phyloP scores from a whole-genome alignment of 2,329 filamentous ascomycete species.

The Colletotrichum camelliae region DNA sequence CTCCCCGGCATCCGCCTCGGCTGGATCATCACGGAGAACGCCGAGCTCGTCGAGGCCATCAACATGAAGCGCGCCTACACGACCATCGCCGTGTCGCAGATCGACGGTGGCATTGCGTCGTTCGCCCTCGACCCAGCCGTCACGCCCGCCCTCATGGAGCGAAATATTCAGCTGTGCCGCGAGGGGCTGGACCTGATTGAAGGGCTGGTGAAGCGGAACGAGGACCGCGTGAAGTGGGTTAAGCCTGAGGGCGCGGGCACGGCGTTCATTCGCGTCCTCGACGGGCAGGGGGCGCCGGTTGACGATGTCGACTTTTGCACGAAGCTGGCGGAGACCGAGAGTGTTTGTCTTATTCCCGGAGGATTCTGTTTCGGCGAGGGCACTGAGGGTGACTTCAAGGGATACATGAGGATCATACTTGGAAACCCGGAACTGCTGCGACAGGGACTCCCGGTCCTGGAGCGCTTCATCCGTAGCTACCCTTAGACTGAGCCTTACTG shows the following conservation, averaged over 20 bases:
- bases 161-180: neutral
- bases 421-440: neutral
- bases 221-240: neutral
- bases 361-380: neutral
- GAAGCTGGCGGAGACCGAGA: neutral
- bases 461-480: neutral
- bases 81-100: neutral
- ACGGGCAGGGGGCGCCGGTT: neutral
- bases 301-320: neutral
- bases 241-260: neutral
- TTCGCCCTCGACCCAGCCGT: neutral
- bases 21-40: neutral
- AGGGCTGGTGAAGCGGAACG: neutral
- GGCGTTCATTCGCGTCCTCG: neutral
- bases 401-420: neutral
- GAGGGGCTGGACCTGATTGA: neutral
- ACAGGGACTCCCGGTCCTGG: neutral
- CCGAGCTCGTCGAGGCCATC: neutral
- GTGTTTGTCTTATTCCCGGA: neutral
- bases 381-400: neutral
- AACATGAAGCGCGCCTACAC: neutral
- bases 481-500: neutral
- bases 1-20: neutral
- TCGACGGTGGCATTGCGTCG: neutral
- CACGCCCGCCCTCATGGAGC: neutral